Conservation (phyloP, 2,329 filamentous ascomycete genomes). For the Clonostachys sp. region DNA sequence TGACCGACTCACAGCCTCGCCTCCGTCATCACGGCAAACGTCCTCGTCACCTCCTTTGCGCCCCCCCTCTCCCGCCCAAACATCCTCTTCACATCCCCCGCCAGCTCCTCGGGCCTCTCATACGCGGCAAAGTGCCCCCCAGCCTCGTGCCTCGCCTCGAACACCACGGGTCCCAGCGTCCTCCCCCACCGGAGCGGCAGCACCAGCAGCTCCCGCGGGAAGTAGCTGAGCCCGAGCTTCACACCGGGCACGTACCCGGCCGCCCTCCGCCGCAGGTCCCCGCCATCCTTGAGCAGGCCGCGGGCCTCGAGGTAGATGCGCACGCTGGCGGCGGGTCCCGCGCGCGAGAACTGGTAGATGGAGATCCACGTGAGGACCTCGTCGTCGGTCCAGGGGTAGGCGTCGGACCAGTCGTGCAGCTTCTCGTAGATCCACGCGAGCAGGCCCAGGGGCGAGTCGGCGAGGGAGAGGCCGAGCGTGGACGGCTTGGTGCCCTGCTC, state of each 20-base stretch:
- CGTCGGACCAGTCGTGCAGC: constrained; percentile 68
- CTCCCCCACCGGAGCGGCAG: constrained; percentile 44
- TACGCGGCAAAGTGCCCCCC: constrained; percentile 4
- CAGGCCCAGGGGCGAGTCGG: constrained; percentile 65
- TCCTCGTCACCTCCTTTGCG: no score
- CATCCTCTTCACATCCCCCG: constrained; percentile 1
- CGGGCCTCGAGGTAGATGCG: constrained; percentile 67
- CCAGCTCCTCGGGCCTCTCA: constrained; percentile 2
- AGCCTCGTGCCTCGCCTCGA: constrained; percentile 1
- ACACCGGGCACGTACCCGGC: constrained; percentile 19
- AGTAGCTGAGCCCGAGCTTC: constrained; percentile 39
- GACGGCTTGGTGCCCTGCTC: constrained; percentile 61
- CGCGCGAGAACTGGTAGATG: constrained; percentile 64
- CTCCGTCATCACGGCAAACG: no score
- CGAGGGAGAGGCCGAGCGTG: constrained; percentile 65
- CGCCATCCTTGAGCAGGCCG: constrained; percentile 34
- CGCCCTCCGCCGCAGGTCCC: neutral
- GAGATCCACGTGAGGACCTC: constrained; percentile 69
- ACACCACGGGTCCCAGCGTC: constrained; percentile 1
- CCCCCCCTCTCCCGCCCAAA: constrained; percentile 2
- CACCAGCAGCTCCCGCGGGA: constrained; percentile 51
- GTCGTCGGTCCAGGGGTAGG: constrained; percentile 66
- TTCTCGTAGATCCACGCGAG: constrained; percentile 82
- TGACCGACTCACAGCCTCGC: no score
- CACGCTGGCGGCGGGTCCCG: constrained; percentile 60